phyloP scores from a whole-genome alignment of 805 yeast species.

The Wickerhamiella lipophila region DNA sequence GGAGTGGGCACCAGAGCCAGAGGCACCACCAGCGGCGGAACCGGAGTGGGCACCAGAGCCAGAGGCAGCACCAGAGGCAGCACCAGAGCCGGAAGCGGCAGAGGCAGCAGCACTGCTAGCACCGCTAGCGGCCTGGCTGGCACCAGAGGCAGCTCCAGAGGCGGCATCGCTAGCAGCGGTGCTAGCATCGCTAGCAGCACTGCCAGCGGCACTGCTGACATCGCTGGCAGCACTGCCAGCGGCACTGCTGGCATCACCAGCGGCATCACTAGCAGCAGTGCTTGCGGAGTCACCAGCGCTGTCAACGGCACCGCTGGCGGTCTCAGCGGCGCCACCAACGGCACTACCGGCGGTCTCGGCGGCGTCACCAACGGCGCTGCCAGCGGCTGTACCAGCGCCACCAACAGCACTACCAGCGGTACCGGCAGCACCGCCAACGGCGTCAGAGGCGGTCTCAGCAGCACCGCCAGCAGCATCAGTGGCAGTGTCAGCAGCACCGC shows the following conservation, averaged over 20 bases:
- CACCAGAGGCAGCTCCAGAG: slow-evolving; percentile 11
- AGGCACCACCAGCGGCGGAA: slow-evolving; percentile 2
- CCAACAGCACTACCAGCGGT: not conserved
- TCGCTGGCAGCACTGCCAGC: slow-evolving; percentile 1
- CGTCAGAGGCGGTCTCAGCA: not conserved
- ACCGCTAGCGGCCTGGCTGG: not conserved
- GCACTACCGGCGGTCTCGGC: slow-evolving; percentile 11
- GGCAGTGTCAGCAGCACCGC: not conserved
- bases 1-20: slow-evolving; percentile 11
- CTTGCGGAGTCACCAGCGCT: slow-evolving; percentile 11
- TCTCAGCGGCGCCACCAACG: slow-evolving; percentile 8
- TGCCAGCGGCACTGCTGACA: not conserved
- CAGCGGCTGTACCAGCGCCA: not conserved
- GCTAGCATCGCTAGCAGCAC: not conserved
- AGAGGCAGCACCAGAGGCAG: not conserved
- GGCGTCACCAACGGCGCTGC: slow-evolving; percentile 5
- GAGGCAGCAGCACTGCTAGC: slow-evolving; percentile 7
- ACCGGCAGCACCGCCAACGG: not conserved
- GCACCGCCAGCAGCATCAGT: not conserved
- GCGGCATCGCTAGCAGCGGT: slow-evolving; percentile 4
- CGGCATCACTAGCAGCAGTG: no score
- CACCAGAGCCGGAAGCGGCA: slow-evolving; percentile 10
- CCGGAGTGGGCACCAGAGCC: slow-evolving; percentile 1
- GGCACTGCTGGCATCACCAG: not conserved
- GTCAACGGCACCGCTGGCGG: slow-evolving; percentile 7